Evolutionary conservation across 2,329 filamentous ascomycete genomes (phyloP), one percentile per base, ranked within the genome.

Genomic region (Curvularia sp.): DNA sequence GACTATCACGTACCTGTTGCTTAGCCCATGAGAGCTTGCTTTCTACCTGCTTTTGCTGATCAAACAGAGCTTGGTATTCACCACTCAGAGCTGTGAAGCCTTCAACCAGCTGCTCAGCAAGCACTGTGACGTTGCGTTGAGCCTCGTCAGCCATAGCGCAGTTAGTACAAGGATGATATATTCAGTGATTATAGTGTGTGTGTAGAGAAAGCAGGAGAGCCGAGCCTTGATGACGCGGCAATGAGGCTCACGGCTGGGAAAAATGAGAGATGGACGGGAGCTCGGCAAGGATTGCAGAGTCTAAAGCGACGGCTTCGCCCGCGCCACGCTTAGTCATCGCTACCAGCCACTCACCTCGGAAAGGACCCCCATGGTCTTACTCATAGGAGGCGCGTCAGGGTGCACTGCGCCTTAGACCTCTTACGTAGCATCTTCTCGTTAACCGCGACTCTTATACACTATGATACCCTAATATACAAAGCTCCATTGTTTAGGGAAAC

Each of bases 71-170:
- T 65, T 79, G 76, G 63, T 83, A 83, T 63, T 83, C 81, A 39
- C 76, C 76, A 49, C 76, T 78, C 59, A 83, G 68, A 30, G 79
- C 75, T 41, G 78, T 79, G 65, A 82, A 83, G 58, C 81, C 81
- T 53, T 78, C 74, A 1, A 80, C 73, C 59, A 82, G 77, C 67
- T 78, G 75, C 53, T 81, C 76, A 42, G 74, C 76, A 25, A 79
- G 68, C 64, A 75, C 70, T 28, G 66, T 57, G 36, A 72, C 69
- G 49, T 68, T 63, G 21, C 59, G 57, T 36, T 67, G 69, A 56
- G 66, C 57, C 48, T 61, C 60, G 19, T 70, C 68, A 21, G 61
- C 66, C 74, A 77, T 77, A 59, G 38, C 41, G 52, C 32, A 38
- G 57, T 56, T 60, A 59, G 50, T 52, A 45, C 32, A 56, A 48